These are phyloP conservation scores for Salix arbutifolia DNA, from an alignment of 345 rosid genomes.

Conservation along the genomic window DNA sequence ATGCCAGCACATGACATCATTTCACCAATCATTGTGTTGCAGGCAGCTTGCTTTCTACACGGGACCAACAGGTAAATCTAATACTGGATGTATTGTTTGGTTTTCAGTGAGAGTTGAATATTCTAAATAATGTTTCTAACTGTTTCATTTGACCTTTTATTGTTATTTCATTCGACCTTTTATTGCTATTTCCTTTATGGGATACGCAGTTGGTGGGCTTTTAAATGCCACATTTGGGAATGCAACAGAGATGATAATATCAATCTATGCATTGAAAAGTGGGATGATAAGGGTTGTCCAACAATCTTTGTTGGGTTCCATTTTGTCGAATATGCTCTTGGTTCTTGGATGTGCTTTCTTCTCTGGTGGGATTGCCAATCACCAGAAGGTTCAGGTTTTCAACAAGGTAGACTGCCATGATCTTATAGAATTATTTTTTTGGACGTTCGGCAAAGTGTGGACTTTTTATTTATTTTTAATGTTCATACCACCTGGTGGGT, in stretches of 20 bases:
- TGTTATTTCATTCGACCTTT: background rate
- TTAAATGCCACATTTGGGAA: conserved; percentile 84
- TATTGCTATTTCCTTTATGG: background rate
- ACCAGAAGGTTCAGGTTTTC: conserved; percentile 61
- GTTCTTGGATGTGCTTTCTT: conserved; percentile 91
- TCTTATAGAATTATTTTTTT: background rate
- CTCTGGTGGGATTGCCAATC: conserved; percentile 60
- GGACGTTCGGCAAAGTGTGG: no score
- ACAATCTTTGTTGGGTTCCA: conserved; percentile 70
- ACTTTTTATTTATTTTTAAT: background rate
- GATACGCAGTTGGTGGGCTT: conserved; percentile 69
- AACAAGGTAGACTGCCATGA: conserved; percentile 44
- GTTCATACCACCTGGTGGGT: conserved; percentile 10
- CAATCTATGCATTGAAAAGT: conserved; percentile 62
- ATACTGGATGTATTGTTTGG: background rate
- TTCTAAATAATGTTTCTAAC: background rate
- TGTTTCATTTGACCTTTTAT: background rate
- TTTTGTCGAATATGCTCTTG: conserved; percentile 79
- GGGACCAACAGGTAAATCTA: conserved; percentile 63
- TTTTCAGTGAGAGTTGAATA: background rate
- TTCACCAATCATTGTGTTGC: conserved; percentile 10
- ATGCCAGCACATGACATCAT: background rate
- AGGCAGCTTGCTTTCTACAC: conserved; percentile 89
- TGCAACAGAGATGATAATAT: conserved; percentile 79
- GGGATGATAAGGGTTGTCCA: conserved; percentile 87